Base-by-base conservation (phyloP, 2,329 filamentous ascomycete species). In the Arthrocladium fulminans region DNA sequence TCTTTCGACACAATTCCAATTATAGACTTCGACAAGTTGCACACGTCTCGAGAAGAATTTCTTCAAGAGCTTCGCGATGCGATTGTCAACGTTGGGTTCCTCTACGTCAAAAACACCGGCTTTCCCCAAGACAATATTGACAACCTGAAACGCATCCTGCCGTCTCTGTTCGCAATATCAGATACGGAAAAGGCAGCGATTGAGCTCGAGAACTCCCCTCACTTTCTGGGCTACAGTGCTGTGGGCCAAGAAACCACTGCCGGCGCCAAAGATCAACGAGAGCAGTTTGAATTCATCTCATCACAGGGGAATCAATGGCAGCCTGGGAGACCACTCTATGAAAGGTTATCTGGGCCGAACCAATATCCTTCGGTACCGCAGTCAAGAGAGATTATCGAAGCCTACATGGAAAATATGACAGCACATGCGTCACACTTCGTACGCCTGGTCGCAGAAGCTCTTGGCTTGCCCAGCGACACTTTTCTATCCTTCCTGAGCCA, bases 171-270 rank as follows among this genome's bases (percentile, higher is more conserved):
- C 46, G 40, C 45, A 13, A 48, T 57, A 15, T 49, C 53, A 1
- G 42, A 53, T 2, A 45, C 41, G 8, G 54, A 54, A 23, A 62
- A 61, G 42, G 45, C 46, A 15, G 50, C 49, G 2, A 55, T 51
- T 5, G 57, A 56, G 7, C 49, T 65, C 15, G 61, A 68, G 22
- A 74, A 78, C 22, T 80, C 75, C 1, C 76, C 77, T 8, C 77
- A 80, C 57, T 80, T 82, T 48, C 64, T 82, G 2, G 79, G 79
- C 0, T 81, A 80, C 58, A 77, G 74, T 52, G 71, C 66, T 0
- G 69, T 70, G 15, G 77, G 76, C 0, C 66, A 72, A 20, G 79
- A 81, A 59, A 75, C 64, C 0, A 82, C 79, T 1, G 72, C 74
- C 0, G 75, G 76, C 0, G 62, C 64, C 45, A 56, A 62, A 12